phyloP scores from a whole-genome alignment of 2,329 filamentous ascomycete genomes.

The Nemania sp. region DNA sequence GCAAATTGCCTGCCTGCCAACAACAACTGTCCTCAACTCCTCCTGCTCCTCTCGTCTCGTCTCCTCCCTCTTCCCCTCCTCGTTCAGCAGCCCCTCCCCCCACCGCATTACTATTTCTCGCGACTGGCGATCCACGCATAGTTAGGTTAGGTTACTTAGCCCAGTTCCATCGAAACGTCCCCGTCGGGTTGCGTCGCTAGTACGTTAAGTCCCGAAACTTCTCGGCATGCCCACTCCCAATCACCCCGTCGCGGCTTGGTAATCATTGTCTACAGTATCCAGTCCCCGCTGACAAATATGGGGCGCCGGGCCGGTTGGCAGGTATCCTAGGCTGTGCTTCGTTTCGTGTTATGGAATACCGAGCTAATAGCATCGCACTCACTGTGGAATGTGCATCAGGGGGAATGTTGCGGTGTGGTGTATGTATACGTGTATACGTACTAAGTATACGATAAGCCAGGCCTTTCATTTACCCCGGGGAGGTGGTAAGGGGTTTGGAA shows the following conservation, averaged over 20 bases:
- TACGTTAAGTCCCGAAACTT: not conserved
- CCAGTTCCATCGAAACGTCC: not conserved
- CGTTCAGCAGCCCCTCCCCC: conserved; percentile 26
- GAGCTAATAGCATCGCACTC: too few relatives aligned
- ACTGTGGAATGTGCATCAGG: too few relatives aligned
- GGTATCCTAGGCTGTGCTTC: not conserved
- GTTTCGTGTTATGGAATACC: not conserved
- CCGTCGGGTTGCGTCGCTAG: conserved; percentile 21
- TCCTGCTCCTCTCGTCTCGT: not conserved
- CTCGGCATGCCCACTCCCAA: not conserved
- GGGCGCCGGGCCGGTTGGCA: conserved; percentile 10
- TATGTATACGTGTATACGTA: not conserved
- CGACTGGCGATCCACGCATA: conserved; percentile 1
- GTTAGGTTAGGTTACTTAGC: too few relatives aligned
- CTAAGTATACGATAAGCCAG: not conserved
- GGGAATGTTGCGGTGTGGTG: conserved; percentile 2
- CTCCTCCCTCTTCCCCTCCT: conserved; percentile 8
- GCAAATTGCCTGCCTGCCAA: not conserved
- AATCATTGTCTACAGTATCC: conserved; percentile 19
- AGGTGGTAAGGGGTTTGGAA: not conserved
- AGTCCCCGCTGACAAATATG: conserved; percentile 34
- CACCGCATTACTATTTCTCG: conserved; percentile 28
- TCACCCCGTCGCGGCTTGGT: conserved; percentile 8
- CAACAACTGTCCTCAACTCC: conserved; percentile 20
- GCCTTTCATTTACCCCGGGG: not conserved